phyloP scores from a whole-genome alignment of 768 basidiomycete species.

The Piloderma croceum region DNA sequence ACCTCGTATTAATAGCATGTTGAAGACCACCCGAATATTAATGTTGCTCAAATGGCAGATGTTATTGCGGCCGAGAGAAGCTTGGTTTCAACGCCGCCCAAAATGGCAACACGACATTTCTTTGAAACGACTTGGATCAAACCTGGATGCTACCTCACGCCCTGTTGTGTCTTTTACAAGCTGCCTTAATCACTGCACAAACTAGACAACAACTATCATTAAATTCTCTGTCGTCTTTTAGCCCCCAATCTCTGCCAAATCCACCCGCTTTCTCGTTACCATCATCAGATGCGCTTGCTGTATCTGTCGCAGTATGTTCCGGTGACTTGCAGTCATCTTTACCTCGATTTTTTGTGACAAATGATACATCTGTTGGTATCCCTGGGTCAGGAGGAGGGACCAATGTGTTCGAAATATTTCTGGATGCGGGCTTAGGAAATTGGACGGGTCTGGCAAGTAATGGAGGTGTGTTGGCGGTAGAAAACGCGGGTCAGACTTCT shows the following conservation, averaged over 20 bases:
- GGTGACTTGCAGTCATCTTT: conserved; percentile 17
- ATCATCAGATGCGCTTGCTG: conserved; percentile 29
- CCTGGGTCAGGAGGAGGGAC: conserved; percentile 35
- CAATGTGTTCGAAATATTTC: conserved; percentile 42
- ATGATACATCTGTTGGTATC: conserved; percentile 32
- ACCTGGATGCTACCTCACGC: too few species aligned
- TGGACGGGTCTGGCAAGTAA: conserved; percentile 42
- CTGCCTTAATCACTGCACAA: conserved; percentile 29
- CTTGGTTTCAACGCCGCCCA: too few species aligned
- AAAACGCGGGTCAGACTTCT: conserved; percentile 32
- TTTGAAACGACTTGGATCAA: too few species aligned
- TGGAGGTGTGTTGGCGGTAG: conserved; percentile 51
- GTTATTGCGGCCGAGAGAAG: too few species aligned
- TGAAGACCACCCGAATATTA: too few species aligned
- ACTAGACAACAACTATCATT: conserved; percentile 27
- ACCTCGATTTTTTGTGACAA: conserved; percentile 58
- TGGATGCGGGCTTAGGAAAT: conserved; percentile 44
- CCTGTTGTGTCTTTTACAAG: conserved; percentile 29
- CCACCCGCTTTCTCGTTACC: conserved; percentile 40
- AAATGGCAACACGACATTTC: too few species aligned
- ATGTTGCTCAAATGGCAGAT: too few species aligned
- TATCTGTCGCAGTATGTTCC: conserved; percentile 49
- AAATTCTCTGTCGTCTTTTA: conserved; percentile 32
- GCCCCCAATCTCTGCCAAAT: conserved; percentile 23
- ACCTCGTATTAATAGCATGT: too few species aligned